These are phyloP conservation scores for Fistulina hepatica DNA, from an alignment of 1,284 basidiomycete genomes.

Conservation along the genomic window DNA sequence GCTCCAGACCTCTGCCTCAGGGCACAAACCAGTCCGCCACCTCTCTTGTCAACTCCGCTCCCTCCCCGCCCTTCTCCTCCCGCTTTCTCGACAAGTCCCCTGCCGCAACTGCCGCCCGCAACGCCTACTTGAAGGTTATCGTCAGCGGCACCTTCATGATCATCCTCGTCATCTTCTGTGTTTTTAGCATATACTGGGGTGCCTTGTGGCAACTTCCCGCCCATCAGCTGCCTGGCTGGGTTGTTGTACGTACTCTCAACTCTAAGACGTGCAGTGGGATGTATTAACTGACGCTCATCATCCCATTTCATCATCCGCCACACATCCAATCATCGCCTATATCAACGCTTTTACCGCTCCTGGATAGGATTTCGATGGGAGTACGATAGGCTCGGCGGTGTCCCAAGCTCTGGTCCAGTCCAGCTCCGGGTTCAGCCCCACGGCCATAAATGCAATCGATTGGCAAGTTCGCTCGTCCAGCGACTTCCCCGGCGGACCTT, in stretches of 20 bases:
- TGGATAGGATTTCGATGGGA: constrained; percentile 53
- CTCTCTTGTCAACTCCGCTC: too few species aligned
- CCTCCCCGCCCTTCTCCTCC: constrained; percentile 6
- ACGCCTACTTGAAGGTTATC: constrained; percentile 27
- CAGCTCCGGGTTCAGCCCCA: constrained; percentile 11
- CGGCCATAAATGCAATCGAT: too few species aligned
- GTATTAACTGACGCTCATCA: not conserved
- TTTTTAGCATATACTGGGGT: constrained; percentile 41
- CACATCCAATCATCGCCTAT: too few species aligned
- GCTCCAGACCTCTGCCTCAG: too few species aligned
- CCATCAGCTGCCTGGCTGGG: constrained; percentile 28
- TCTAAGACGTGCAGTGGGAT: not conserved
- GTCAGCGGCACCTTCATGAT: constrained; percentile 23
- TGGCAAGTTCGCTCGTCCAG: constrained; percentile 31
- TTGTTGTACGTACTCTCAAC: constrained; percentile 26
- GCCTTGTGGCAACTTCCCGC: constrained; percentile 33
- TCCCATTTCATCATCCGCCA: constrained; percentile 3
- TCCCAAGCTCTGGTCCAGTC: constrained; percentile 22
- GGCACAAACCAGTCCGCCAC: too few species aligned
- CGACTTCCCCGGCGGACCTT: constrained; percentile 32
- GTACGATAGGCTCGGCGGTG: constrained; percentile 32
- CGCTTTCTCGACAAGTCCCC: constrained; percentile 21
- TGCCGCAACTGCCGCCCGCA: constrained; percentile 19
- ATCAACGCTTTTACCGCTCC: too few species aligned
- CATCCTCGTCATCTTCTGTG: constrained; percentile 27